These are phyloP conservation scores for Penicillium riverlandense DNA, from an alignment of 495 filamentous ascomycete genomes.

Conservation along the genomic window DNA sequence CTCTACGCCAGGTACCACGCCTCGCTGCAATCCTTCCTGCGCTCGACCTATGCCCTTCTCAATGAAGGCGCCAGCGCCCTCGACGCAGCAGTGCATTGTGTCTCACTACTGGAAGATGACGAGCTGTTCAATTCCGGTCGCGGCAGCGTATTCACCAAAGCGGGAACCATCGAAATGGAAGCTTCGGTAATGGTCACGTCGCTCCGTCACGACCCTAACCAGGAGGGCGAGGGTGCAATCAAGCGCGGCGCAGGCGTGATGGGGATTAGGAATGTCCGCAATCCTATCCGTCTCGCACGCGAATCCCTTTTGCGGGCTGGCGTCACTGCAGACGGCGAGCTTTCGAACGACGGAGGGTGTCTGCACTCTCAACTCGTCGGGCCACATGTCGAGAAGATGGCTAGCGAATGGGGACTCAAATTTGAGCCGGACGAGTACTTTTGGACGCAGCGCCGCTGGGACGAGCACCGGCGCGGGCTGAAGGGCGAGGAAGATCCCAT, in stretches of 20 bases:
- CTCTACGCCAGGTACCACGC: slow-evolving; percentile 52
- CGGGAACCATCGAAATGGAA: slow-evolving; percentile 80
- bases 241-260: slow-evolving; percentile 76
- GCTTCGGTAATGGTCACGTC: slow-evolving; percentile 80
- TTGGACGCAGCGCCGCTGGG: slow-evolving; percentile 73
- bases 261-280: slow-evolving; percentile 62
- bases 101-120: slow-evolving; percentile 70
- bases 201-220: slow-evolving; percentile 3
- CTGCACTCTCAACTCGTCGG: slow-evolving; percentile 65
- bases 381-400: slow-evolving; percentile 57
- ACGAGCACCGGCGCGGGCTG: slow-evolving; percentile 68
- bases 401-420: slow-evolving; percentile 58
- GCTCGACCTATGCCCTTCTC: slow-evolving; percentile 36
- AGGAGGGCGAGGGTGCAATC: slow-evolving; percentile 42
- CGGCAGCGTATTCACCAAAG: slow-evolving; percentile 79
- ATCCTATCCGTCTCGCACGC: slow-evolving; percentile 69
- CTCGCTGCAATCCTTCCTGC: slow-evolving; percentile 58
- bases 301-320: slow-evolving; percentile 59
- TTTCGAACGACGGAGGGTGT: slow-evolving; percentile 33
- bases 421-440: slow-evolving; percentile 67
- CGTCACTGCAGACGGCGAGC: slow-evolving; percentile 22
- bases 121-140: slow-evolving; percentile 80
- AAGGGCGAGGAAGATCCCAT: slow-evolving; percentile 31
- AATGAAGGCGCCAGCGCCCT: slow-evolving; percentile 48
- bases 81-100: slow-evolving; percentile 68